phyloP scores from a whole-genome alignment of 805 yeast species.

The Monosporozyma servazzii region DNA sequence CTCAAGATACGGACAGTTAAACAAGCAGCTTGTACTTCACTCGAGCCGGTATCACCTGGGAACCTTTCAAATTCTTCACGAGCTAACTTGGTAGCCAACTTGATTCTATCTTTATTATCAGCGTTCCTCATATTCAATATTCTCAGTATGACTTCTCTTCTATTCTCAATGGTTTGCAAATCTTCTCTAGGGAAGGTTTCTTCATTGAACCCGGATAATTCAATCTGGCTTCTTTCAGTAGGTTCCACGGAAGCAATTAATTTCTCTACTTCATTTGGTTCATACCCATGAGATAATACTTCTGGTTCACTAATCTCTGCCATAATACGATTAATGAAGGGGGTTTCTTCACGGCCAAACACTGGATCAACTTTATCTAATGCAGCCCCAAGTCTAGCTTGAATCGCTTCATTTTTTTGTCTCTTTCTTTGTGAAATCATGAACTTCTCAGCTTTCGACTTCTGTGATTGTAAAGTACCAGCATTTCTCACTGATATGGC shows the following conservation, averaged over 20 bases:
- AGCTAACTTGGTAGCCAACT: slow-evolving; percentile 55
- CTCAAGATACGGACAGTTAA: slow-evolving; percentile 73
- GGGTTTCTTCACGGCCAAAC: slow-evolving; percentile 57
- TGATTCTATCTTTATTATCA: slow-evolving; percentile 45
- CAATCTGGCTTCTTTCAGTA: slow-evolving; percentile 22
- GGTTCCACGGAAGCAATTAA: slow-evolving; percentile 49
- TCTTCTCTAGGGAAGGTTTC: slow-evolving; percentile 16
- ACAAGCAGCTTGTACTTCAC: slow-evolving; percentile 93
- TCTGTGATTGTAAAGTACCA: not conserved
- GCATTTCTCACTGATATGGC: not conserved
- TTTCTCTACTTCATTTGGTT: slow-evolving; percentile 60
- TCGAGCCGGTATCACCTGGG: slow-evolving; percentile 88
- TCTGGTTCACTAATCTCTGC: slow-evolving; percentile 60
- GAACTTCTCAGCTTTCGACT: slow-evolving; percentile 24
- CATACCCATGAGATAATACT: slow-evolving; percentile 51
- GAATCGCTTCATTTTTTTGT: slow-evolving; percentile 30
- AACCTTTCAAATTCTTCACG: slow-evolving; percentile 69
- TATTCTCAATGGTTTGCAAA: slow-evolving; percentile 40
- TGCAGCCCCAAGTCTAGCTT: slow-evolving; percentile 19
- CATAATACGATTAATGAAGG: slow-evolving; percentile 58
- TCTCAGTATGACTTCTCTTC: slow-evolving; percentile 60
- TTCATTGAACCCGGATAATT: slow-evolving; percentile 19
- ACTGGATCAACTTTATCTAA: slow-evolving; percentile 67
- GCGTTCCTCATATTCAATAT: slow-evolving; percentile 70
- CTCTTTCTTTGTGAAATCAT: slow-evolving; percentile 28